phyloP scores from a whole-genome alignment of 805 yeast genomes.

The Starmerella floricola region DNA sequence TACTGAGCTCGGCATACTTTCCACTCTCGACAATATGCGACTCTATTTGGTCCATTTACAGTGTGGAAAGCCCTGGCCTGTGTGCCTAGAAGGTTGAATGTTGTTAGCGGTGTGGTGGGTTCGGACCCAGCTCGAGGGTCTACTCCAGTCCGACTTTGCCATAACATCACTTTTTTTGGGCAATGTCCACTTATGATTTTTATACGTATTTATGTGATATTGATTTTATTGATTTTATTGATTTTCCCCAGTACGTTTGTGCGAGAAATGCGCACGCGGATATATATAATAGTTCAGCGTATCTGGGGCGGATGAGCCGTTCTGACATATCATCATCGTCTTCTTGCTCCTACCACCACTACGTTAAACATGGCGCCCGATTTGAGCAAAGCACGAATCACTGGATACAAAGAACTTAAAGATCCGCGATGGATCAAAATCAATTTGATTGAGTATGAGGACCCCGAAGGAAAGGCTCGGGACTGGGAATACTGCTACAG shows the following conservation, averaged over 20 bases:
- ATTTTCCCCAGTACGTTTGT: too few species aligned
- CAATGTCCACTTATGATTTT: too few species aligned
- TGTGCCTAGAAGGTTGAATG: not conserved
- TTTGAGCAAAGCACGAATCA: conserved; percentile 25
- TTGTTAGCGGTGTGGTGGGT: not conserved
- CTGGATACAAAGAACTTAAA: conserved; percentile 25
- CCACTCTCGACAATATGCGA: conserved; percentile 19
- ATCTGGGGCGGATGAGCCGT: not conserved
- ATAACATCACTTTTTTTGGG: too few species aligned
- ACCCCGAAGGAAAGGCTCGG: conserved; percentile 33
- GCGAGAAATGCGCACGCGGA: too few species aligned
- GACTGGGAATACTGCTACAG: conserved; percentile 89
- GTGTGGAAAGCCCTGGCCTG: not conserved
- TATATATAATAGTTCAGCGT: too few species aligned
- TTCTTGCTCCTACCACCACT: not conserved
- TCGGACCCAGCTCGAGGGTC: too few species aligned
- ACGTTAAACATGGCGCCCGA: conserved; percentile 10
- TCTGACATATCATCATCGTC: not conserved
- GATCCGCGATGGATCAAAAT: conserved; percentile 53
- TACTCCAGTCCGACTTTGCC: too few species aligned
- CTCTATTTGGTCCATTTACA: conserved; percentile 18
- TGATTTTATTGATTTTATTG: too few species aligned
- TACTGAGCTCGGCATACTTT: conserved; percentile 39
- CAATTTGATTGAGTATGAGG: conserved; percentile 34
- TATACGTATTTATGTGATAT: too few species aligned